Base-by-base conservation (phyloP, 805 yeast genomes). In the Blastobotrys terrestris region DNA sequence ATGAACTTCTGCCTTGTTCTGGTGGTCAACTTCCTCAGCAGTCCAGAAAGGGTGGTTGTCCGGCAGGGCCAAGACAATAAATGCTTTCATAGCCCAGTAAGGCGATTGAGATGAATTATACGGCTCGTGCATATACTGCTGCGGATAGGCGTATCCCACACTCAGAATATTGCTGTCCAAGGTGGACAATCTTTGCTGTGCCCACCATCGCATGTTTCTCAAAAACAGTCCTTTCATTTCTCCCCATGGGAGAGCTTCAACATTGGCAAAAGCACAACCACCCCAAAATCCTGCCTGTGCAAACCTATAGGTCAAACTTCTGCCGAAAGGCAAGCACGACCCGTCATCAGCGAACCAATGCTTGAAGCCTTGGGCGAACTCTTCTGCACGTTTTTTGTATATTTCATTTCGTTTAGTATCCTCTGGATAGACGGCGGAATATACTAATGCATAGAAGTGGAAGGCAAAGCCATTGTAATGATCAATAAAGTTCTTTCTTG, bases 391-490 rank as follows among this genome's bases (percentile, higher is more conserved):
- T 21, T 55, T 55, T 13, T 52, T 15, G 47, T 53, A 63, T 31
- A 53, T 51, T 22, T 60, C 47, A 31, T 59, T 46, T 39, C 64
- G 54, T 47, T 6, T 48, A 26, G 52, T 43, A 44, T 63, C 67
- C 39, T 51, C 52, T 6, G 63, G 59, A 44, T 43, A 46, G 21
- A 50, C 35, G 16, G 48, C 56, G 18, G 51, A 40, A 53, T 65
- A 65, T 44, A 66, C 52, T 20, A 66, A 48, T n/a, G 62, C 59
- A 53, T 64, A 66, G 47, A 56, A 63, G 49, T 66, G 70, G 46
- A 65, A 60, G 3, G 70, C 69, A 58, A 60, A 66, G 4, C 66
- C 60, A 50, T 64, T 63, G 50, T 66, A 66, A 53, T 65, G 62
- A 52, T 66, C 69, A 39, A 64, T 58, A 26, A 60, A 58, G 39